Base-by-base conservation (phyloP, 257 asterid species). In the Lithospermum erythrorhizon region DNA sequence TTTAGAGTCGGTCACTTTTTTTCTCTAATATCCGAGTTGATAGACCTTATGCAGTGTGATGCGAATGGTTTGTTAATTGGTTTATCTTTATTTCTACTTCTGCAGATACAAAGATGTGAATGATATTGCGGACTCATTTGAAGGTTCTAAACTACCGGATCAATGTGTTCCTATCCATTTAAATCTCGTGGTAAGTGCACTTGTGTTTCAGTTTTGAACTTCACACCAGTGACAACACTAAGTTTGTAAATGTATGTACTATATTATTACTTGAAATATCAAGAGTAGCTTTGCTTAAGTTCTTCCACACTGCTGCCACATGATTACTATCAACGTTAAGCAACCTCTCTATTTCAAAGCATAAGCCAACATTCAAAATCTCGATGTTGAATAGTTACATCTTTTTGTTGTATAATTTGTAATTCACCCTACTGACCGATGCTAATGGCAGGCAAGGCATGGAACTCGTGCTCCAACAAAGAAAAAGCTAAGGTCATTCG, bases 381-480 rank as follows among this genome's bases (percentile, higher is more conserved):
- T 35, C 45, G 0, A 41, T 41, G 49, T 41, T 11, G 49, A 0
- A 14, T 41, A 13, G 18, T 35, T 9, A 9, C 15, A 8, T 41
- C 49, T 11, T 11, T 41, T 13, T 11, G 49, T 41, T 41, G 17
- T 13, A 41, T 41, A 41, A 41, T 11, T 11, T 37, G 3, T 37
- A 1, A 2, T 37, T 37, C 6, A 8, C 1, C 14, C 15, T 37
- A 8, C 9, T 37, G 48, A 37, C 37, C 9, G 16, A 41, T 41
- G 49, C 61, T 59, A 30, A 60, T 66, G 68, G 59, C 77, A 93
- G 99, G 94, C 97, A 64, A 84, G 97, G 79, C 97, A 93, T 66
- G 97, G 97, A 37, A 84, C 99, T 55, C 87, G 99, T 16, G 96
- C 99, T 72, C 97, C 99, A 53, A 93, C 97, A 8, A 89, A 84